These are phyloP conservation scores for Cyclotella baltica DNA, from an alignment of 108 stramenopile species.

Conservation along the genomic window DNA sequence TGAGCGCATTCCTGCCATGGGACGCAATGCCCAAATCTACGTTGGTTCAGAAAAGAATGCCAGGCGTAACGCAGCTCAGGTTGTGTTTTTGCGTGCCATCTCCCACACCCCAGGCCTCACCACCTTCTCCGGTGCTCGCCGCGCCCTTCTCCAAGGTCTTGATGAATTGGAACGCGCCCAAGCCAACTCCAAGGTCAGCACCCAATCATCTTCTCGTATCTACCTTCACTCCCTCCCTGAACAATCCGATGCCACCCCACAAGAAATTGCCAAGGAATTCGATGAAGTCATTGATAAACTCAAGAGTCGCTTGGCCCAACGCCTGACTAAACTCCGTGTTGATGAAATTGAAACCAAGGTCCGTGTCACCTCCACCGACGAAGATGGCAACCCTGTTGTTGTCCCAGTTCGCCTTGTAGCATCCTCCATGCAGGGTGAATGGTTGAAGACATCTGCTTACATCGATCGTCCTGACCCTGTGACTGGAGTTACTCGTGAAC, in stretches of 20 bases:
- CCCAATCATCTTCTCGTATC: conserved; percentile 92
- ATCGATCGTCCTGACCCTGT: conserved; percentile 93
- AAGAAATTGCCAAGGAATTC: conserved; percentile 75
- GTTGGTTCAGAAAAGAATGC: conserved; percentile 84
- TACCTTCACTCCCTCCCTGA: conserved; percentile 94
- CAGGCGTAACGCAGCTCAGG: conserved; percentile 84
- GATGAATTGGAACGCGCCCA: conserved; percentile 96
- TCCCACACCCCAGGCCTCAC: conserved; percentile 89
- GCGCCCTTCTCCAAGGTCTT: conserved; percentile 87
- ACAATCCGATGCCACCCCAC: conserved; percentile 70
- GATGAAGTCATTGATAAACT: conserved; percentile 71
- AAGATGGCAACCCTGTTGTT: conserved; percentile 68
- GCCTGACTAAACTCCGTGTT: conserved; percentile 93
- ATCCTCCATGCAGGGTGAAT: conserved; percentile 94
- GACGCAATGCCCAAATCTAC: conserved; percentile 93
- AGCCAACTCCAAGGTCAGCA: conserved; percentile 88
- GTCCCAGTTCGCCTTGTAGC: conserved; percentile 94
- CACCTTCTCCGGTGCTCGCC: conserved; percentile 69
- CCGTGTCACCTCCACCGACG: conserved; percentile 66
- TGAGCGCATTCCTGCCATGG: conserved; percentile 88
- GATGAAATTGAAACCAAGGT: conserved; percentile 99
- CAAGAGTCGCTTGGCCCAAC: conserved; percentile 85
- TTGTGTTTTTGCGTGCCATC: conserved; percentile 93
- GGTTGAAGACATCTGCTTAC: conserved; percentile 92
- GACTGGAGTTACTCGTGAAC: conserved; percentile 92